phyloP scores from a whole-genome alignment of 1,139 yeast genomes.

The Scheffersomyces illinoinensis region DNA sequence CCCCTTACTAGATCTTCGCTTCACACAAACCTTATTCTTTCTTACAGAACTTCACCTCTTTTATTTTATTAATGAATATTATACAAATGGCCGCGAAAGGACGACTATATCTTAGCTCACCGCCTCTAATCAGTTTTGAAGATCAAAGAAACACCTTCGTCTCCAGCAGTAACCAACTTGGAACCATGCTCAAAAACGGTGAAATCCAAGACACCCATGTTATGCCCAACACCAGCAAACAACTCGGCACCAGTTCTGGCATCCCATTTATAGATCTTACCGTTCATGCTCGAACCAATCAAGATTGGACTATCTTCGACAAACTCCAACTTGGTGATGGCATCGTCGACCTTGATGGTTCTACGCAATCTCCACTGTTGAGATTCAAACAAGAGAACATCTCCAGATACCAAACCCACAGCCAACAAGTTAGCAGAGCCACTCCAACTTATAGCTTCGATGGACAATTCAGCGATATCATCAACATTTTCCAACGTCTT shows the following conservation, averaged over 20 bases:
- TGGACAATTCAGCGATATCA: conserved; percentile 71
- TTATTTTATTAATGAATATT: neutral
- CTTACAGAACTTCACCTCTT: neutral
- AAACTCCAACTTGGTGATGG: conserved; percentile 79
- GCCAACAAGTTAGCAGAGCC: conserved; percentile 61
- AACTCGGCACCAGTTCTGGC: conserved; percentile 77
- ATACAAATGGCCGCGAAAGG: neutral
- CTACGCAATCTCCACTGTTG: conserved; percentile 85
- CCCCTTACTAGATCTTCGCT: neutral
- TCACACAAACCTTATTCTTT: too few species aligned
- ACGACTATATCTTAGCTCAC: neutral
- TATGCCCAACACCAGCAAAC: conserved; percentile 86
- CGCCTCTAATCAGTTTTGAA: conserved; percentile 32
- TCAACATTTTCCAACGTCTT: conserved; percentile 63
- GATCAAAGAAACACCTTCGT: conserved; percentile 89
- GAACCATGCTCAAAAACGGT: conserved; percentile 60
- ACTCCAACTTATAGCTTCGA: conserved; percentile 89
- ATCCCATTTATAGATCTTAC: conserved; percentile 85
- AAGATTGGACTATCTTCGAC: conserved; percentile 56
- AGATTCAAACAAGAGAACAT: conserved; percentile 76
- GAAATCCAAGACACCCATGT: conserved; percentile 90
- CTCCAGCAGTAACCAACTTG: conserved; percentile 91
- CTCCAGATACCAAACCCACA: conserved; percentile 87
- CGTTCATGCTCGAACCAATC: conserved; percentile 79
- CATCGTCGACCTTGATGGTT: conserved; percentile 68